Percentiles rank a stretch among this genome's conserved stretches.
Conservation (phyloP, 306 rosid genomes). For the Cicer bijugum region DNA sequence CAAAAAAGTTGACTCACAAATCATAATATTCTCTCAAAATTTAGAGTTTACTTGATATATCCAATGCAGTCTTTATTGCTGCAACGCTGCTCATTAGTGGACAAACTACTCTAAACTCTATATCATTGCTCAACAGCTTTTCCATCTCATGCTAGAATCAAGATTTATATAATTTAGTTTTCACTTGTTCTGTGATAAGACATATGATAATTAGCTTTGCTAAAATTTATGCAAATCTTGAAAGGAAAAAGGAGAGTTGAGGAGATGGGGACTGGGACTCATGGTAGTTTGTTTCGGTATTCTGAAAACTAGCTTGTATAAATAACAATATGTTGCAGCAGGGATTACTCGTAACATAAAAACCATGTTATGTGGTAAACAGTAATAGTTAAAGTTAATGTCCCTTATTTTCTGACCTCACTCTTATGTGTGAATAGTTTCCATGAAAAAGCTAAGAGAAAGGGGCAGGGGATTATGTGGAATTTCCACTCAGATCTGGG, state of each 20-base stretch:
- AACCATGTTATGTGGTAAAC: constrained; percentile 25
- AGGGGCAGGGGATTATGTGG: neutral
- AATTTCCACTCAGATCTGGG: neutral
- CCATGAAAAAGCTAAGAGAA: neutral
- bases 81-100: constrained; percentile 79
- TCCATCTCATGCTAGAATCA: constrained; percentile 28
- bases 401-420: neutral
- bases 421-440: neutral
- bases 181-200: neutral
- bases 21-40: neutral
- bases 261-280: neutral
- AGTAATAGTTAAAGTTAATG: neutral
- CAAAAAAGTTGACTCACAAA: neutral
- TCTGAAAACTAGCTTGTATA: constrained; percentile 18
- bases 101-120: constrained; percentile 81
- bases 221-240: neutral
- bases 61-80: constrained; percentile 83
- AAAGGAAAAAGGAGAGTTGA: neutral
- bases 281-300: neutral
- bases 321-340: neutral
- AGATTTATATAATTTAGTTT: constrained; percentile 40
- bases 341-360: constrained; percentile 24
- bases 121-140: constrained; percentile 83
- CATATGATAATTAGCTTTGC: neutral
- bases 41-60: constrained; percentile 39